A percentile compares a stretch with the other conserved stretches of the same genome.
Conservation (phyloP, 129 eudicot genomes). For the Lactuca sativa region DNA sequence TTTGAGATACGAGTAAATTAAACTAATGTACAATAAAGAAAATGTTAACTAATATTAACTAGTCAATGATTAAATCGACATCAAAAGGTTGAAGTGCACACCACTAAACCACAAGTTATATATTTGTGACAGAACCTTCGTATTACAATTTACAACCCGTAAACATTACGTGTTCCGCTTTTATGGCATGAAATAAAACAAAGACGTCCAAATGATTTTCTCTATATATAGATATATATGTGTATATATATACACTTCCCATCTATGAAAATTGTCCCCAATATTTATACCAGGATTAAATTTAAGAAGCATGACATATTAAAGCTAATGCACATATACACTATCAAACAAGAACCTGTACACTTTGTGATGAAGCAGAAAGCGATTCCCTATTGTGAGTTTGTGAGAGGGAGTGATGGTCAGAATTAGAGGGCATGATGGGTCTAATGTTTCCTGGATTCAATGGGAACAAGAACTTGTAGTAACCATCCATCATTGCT, state of each 20-base stretch:
- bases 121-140: no score
- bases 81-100: no score
- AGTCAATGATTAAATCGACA: no score
- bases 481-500: slow-evolving; percentile 97
- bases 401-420: slow-evolving; percentile 52
- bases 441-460: slow-evolving; percentile 96
- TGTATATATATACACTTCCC: neutral
- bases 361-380: slow-evolving; percentile 33
- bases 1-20: no score
- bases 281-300: neutral
- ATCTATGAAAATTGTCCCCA: slow-evolving; percentile 12
- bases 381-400: slow-evolving; percentile 66
- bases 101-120: no score
- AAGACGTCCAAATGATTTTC: no score
- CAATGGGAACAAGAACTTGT: slow-evolving; percentile 79
- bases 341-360: slow-evolving; percentile 39
- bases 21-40: no score
- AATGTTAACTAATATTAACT: no score
- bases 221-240: no score
- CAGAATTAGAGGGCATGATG: slow-evolving; percentile 53
- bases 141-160: no score
- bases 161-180: no score
- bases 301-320: slow-evolving; percentile 6
- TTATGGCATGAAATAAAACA: no score
- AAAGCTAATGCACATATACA: slow-evolving; percentile 18